Conservation (phyloP, 768 basidiomycete genomes). For the Saitozyma sp. region DNA sequence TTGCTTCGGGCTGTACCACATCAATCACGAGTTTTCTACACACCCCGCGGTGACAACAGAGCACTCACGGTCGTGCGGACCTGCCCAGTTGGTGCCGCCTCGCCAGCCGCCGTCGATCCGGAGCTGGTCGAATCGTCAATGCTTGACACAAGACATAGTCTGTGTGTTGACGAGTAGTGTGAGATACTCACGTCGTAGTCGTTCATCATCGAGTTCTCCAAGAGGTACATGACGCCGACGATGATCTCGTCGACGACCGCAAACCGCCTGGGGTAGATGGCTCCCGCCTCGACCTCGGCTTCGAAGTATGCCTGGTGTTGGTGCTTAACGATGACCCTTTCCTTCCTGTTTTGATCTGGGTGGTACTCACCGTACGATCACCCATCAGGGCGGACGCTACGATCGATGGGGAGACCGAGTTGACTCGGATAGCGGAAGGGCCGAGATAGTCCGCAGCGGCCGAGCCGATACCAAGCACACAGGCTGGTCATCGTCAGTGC, state of each 20-base stretch:
- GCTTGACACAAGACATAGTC: too few relatives aligned
- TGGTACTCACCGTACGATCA: slow-evolving; percentile 1
- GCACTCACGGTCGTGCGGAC: too few relatives aligned
- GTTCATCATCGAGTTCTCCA: slow-evolving; percentile 27
- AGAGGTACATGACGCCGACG: slow-evolving; percentile 13
- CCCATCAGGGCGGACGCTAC: slow-evolving; percentile 12
- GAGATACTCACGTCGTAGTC: not conserved
- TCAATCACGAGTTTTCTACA: too few relatives aligned
- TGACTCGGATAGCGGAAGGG: too few relatives aligned
- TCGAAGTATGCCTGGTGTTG: slow-evolving; percentile 9
- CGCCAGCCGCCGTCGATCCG: slow-evolving; percentile 9
- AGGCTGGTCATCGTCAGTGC: too few relatives aligned
- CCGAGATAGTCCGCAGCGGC: too few relatives aligned
- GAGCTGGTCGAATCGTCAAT: not conserved
- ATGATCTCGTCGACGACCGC: slow-evolving; percentile 12
- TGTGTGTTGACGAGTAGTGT: too few relatives aligned
- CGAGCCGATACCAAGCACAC: too few relatives aligned
- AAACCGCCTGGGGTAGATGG: slow-evolving; percentile 16
- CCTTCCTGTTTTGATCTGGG: too few relatives aligned
- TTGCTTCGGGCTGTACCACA: too few relatives aligned
- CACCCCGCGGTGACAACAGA: too few relatives aligned
- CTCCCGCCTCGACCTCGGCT: slow-evolving; percentile 12
- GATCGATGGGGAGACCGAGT: slow-evolving; percentile 4
- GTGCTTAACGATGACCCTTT: too few relatives aligned
- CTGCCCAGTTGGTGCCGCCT: not conserved